These are phyloP conservation scores for Botryosphaeria dothidea DNA, from an alignment of 2,329 filamentous ascomycete genomes.

Conservation along the genomic window DNA sequence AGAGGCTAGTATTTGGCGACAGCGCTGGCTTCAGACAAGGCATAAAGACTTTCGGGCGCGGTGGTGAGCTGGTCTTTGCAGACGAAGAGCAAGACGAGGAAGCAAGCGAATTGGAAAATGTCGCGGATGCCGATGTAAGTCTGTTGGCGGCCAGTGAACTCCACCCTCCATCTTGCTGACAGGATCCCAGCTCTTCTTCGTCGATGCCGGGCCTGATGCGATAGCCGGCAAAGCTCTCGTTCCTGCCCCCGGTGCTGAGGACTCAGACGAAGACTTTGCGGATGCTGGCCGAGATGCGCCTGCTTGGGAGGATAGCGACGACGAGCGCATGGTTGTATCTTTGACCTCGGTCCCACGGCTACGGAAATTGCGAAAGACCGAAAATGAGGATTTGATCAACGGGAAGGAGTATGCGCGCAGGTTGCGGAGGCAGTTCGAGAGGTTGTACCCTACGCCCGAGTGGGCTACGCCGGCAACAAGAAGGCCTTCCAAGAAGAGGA, in stretches of 20 bases:
- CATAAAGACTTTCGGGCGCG: conserved; percentile 59
- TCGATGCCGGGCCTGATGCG: conserved; percentile 65
- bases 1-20: conserved; percentile 86
- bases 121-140: conserved; percentile 71
- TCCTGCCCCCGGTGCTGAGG: conserved; percentile 42
- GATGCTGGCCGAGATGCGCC: conserved; percentile 48
- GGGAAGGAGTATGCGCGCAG: conserved; percentile 83
- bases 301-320: conserved; percentile 94
- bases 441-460: conserved; percentile 61
- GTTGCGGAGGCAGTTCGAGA: conserved; percentile 70
- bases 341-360: conserved; percentile 73
- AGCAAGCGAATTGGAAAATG: conserved; percentile 54
- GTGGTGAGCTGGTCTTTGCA: conserved; percentile 33
- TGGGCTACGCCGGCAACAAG: conserved; percentile 54
- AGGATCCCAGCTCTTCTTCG: conserved; percentile 67
- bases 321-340: conserved; percentile 83
- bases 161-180: background rate
- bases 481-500: conserved; percentile 48
- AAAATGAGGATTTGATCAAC: conserved; percentile 81
- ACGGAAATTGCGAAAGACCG: conserved; percentile 78
- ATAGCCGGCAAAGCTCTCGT: conserved; percentile 41
- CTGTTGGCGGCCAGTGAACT: background rate
- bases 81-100: conserved; percentile 50
- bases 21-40: conserved; percentile 76
- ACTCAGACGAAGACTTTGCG: conserved; percentile 36